Percentiles rank a stretch among this genome's conserved stretches.
Conservation (phyloP, 176 grass and related monocot genomes). For the Phoenix roebelenii region DNA sequence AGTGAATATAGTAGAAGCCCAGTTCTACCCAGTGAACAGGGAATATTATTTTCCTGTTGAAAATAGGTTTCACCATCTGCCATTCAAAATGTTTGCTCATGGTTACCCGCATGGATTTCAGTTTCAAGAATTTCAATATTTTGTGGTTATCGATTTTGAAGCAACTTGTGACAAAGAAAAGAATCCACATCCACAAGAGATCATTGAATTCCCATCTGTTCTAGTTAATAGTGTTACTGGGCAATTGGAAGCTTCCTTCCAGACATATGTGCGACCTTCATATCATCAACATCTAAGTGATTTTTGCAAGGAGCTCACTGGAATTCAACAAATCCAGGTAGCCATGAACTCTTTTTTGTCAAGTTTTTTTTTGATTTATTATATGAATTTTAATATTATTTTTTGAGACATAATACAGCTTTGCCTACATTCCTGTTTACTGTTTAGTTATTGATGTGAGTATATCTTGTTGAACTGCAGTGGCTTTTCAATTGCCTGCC, state of each 20-base stretch:
- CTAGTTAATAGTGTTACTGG: constrained; percentile 93
- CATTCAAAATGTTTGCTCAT: constrained; percentile 60
- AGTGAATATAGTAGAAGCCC: constrained; percentile 31
- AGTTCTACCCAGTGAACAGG: constrained; percentile 54
- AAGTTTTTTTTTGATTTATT: not conserved
- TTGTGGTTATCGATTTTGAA: constrained; percentile 99
- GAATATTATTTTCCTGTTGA: constrained; percentile 44
- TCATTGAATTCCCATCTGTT: constrained; percentile 98
- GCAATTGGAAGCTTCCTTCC: constrained; percentile 89
- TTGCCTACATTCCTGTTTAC: too few species aligned
- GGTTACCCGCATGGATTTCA: constrained; percentile 45
- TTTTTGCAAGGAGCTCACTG: constrained; percentile 97
- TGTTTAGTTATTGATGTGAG: too few species aligned
- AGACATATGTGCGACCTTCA: constrained; percentile 82
- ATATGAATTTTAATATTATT: too few species aligned
- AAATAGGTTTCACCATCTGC: constrained; percentile 43
- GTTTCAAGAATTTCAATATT: constrained; percentile 95
- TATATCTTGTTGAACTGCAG: too few species aligned
- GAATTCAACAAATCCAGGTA: constrained; percentile 98
- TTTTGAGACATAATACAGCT: too few species aligned
- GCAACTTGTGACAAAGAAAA: constrained; percentile 93
- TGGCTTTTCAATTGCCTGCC: too few species aligned
- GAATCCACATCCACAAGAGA: constrained; percentile 84
- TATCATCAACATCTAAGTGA: constrained; percentile 86
- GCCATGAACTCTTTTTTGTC: constrained; percentile 5